Evolutionary conservation across 768 basidiomycete species (phyloP).

Genomic region (Russula abietina): DNA sequence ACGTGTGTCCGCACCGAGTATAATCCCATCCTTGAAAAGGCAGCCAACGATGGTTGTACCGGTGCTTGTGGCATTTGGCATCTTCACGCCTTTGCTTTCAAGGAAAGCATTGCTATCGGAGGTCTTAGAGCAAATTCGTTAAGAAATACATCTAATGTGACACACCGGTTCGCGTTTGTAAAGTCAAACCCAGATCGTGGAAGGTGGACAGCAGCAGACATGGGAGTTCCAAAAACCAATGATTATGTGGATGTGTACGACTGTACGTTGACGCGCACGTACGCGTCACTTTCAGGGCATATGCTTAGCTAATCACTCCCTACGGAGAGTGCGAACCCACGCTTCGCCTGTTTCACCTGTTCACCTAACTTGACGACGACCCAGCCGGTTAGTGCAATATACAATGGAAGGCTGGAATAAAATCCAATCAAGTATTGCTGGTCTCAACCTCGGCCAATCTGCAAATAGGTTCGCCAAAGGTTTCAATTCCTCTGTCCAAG

Average conservation of each 20-base stretch:
- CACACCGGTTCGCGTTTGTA: slow-evolving; percentile 65
- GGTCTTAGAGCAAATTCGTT: neutral
- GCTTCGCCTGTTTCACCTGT: neutral
- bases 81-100: slow-evolving; percentile 57
- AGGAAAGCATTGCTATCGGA: slow-evolving; percentile 63
- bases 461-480: slow-evolving; percentile 74
- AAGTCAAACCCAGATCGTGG: slow-evolving; percentile 64
- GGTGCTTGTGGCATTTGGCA: slow-evolving; percentile 84
- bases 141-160: neutral
- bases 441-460: slow-evolving; percentile 67
- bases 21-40: slow-evolving; percentile 85
- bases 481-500: slow-evolving; percentile 77
- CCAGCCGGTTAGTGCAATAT: neutral
- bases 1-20: slow-evolving; percentile 93
- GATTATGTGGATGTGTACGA: neutral
- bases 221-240: slow-evolving; percentile 24
- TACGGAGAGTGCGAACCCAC: too few relatives aligned
- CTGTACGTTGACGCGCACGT: neutral
- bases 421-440: slow-evolving; percentile 53
- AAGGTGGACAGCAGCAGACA: slow-evolving; percentile 44
- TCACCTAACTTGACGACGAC: slow-evolving; percentile 12
- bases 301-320: slow-evolving; percentile 3
- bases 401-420: slow-evolving; percentile 59
- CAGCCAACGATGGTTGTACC: slow-evolving; percentile 99
- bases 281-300: slow-evolving; percentile 17